Conservation (phyloP, 305 asterid genomes). For the Coffea humblotiana region DNA sequence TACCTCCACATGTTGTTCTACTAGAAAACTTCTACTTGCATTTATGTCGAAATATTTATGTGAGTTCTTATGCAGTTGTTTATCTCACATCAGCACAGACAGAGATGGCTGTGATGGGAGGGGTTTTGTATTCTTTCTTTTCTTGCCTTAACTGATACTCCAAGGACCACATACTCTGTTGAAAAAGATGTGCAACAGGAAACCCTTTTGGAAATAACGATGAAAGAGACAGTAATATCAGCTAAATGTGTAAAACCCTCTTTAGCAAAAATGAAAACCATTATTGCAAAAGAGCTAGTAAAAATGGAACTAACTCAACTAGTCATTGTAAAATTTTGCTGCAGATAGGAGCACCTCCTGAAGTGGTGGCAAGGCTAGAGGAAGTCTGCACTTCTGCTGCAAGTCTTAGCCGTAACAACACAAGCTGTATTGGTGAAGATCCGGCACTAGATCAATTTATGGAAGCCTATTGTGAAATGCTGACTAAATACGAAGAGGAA, state of each 20-base stretch:
- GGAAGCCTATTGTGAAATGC: constrained; percentile 98
- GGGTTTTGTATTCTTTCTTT: neutral
- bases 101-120: neutral
- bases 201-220: constrained; percentile 19
- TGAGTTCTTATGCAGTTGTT: too few relatives aligned
- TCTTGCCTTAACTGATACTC: constrained; percentile 10
- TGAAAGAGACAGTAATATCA: constrained; percentile 19
- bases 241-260: neutral
- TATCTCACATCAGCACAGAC: neutral
- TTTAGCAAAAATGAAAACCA: neutral
- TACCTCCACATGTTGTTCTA: neutral
- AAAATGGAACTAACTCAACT: neutral
- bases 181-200: constrained; percentile 15
- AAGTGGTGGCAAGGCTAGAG: constrained; percentile 82
- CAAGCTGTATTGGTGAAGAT: constrained; percentile 65
- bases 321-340: neutral
- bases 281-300: neutral
- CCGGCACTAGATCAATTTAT: constrained; percentile 93
- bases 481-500: constrained; percentile 81
- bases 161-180: constrained; percentile 8
- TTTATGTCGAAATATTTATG: neutral
- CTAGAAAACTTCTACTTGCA: neutral
- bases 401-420: constrained; percentile 37
- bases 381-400: constrained; percentile 74
- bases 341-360: constrained; percentile 98